phyloP scores from a whole-genome alignment of 2,329 filamentous ascomycete genomes.

The Aspergillus japonicus region DNA sequence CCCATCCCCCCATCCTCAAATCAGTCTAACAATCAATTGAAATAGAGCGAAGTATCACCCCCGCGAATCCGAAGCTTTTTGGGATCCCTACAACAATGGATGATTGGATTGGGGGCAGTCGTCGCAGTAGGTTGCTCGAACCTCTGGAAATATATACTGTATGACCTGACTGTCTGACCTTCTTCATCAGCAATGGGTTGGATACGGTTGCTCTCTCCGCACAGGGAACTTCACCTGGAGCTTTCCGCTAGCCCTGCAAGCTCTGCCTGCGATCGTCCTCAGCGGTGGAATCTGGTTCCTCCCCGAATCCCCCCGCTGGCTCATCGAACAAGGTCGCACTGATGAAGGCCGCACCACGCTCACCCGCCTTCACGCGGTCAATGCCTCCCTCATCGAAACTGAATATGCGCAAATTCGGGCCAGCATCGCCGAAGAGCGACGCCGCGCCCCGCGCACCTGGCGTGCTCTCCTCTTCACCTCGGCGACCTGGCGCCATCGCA shows the following conservation, averaged over 20 bases:
- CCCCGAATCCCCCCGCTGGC: constrained; percentile 38
- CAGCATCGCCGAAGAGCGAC: constrained; percentile 39
- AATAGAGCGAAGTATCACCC: constrained; percentile 41
- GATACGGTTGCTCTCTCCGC: constrained; percentile 47
- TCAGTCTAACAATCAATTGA: not conserved
- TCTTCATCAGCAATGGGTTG: constrained; percentile 47
- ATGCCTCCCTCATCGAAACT: constrained; percentile 37
- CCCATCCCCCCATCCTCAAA: not conserved
- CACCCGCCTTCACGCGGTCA: constrained; percentile 26
- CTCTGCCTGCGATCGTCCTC: constrained; percentile 43
- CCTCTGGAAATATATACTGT: not conserved
- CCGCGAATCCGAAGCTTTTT: constrained; percentile 41
- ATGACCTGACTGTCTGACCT: constrained; percentile 6
- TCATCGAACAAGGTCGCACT: constrained; percentile 37
- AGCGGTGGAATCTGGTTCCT: constrained; percentile 34
- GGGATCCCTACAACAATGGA: constrained; percentile 47
- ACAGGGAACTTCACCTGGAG: constrained; percentile 34
- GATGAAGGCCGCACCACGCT: constrained; percentile 37
- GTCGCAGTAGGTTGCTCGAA: constrained; percentile 33
- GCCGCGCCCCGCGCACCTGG: constrained; percentile 39
- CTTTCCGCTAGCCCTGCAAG: constrained; percentile 37
- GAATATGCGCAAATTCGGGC: constrained; percentile 45
- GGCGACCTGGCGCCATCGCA: constrained; percentile 46
- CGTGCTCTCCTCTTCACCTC: constrained; percentile 44
- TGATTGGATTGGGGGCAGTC: constrained; percentile 46